Evolutionary conservation across 148 eudicot genomes (phyloP).

Genomic region (Rhododendron henanense): DNA sequence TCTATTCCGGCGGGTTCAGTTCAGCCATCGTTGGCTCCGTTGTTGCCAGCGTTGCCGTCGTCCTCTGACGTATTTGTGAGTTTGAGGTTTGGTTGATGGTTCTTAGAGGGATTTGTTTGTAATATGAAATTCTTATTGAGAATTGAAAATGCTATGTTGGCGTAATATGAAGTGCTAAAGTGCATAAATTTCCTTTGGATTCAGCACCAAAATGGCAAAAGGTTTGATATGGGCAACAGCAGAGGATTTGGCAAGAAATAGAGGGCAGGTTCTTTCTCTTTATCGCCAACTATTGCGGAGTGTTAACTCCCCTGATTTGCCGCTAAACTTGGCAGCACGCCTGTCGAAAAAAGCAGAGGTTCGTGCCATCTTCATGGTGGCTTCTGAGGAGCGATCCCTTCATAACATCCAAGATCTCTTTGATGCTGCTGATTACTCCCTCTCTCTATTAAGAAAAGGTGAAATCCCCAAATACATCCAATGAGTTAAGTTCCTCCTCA

Average conservation of each 20-base stretch:
- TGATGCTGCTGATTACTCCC: constrained; percentile 21
- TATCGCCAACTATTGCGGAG: constrained; percentile 25
- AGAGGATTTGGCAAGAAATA: constrained; percentile 22
- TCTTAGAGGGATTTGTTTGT: background rate
- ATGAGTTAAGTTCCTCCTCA: background rate
- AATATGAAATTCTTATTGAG: background rate
- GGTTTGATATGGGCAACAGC: constrained; percentile 24
- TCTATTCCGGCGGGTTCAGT: no score
- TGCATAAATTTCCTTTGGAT: background rate
- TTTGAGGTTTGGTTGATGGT: background rate
- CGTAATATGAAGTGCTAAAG: background rate
- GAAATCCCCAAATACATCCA: constrained; percentile 24
- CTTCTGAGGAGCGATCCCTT: constrained; percentile 19
- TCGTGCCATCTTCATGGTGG: constrained; percentile 19
- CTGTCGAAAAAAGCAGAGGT: constrained; percentile 20
- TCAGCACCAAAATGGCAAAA: constrained; percentile 17
- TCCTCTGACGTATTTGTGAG: no score
- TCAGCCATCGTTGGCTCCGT: no score
- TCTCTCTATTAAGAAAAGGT: constrained; percentile 16
- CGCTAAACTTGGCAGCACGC: constrained; percentile 14
- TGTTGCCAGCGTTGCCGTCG: no score
- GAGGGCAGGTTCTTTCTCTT: constrained; percentile 16
- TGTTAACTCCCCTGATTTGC: constrained; percentile 25
- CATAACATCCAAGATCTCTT: constrained; percentile 24
- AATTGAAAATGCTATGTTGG: background rate